These are phyloP conservation scores for Psilocybe cubensis DNA, from an alignment of 768 basidiomycete species.

Conservation along the genomic window DNA sequence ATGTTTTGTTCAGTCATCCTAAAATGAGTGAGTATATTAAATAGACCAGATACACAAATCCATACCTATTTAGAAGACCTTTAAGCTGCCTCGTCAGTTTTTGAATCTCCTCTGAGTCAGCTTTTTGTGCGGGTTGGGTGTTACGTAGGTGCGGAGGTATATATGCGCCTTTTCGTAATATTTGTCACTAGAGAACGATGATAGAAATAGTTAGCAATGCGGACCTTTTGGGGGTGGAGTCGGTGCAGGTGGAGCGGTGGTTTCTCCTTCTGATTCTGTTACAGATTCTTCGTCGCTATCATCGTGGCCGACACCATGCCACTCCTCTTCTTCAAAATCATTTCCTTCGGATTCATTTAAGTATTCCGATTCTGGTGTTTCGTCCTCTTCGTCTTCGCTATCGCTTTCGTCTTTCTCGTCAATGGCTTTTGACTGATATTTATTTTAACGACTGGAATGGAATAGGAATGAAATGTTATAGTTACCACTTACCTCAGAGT, in stretches of 20 bases:
- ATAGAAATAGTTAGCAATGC: not conserved
- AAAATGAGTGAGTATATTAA: not conserved
- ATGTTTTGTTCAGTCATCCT: constrained; percentile 95
- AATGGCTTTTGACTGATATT: no score
- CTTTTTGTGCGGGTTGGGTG: constrained; percentile 23
- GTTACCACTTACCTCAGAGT: constrained; percentile 13
- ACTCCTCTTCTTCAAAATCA: constrained; percentile 35
- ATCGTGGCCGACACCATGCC: constrained; percentile 33
- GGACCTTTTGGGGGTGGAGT: constrained; percentile 14
- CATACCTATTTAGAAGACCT: constrained; percentile 85
- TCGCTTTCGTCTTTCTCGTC: not conserved
- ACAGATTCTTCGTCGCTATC: constrained; percentile 19
- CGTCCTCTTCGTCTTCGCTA: constrained; percentile 22
- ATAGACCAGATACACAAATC: not conserved
- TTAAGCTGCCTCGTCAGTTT: constrained; percentile 81
- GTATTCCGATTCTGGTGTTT: constrained; percentile 5
- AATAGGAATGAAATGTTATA: no score
- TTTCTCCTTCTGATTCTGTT: not conserved
- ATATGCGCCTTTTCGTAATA: constrained; percentile 50
- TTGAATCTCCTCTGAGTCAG: constrained; percentile 40
- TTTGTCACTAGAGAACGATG: not conserved
- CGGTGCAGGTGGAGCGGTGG: not conserved
- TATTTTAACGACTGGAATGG: no score
- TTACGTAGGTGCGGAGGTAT: constrained; percentile 82
- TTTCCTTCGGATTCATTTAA: constrained; percentile 16